These are phyloP conservation scores for Taiozyma sp. DNA, from an alignment of 1,139 yeast genomes.

Conservation along the genomic window DNA sequence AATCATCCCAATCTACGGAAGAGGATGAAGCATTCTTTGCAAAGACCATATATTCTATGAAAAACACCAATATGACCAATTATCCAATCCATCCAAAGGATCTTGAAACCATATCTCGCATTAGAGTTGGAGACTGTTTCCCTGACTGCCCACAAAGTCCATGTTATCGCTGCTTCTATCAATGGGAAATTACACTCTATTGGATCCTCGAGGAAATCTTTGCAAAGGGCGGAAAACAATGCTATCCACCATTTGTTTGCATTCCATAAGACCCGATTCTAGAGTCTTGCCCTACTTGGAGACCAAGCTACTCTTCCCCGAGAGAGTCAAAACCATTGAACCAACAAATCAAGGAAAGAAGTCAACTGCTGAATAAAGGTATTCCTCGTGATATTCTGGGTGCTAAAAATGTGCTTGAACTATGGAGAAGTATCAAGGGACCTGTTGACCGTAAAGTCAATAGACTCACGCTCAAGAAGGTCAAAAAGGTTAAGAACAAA, in stretches of 20 bases:
- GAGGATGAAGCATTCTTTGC: neutral
- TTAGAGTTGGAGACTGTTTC: neutral
- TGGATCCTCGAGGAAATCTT: neutral
- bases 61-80: neutral
- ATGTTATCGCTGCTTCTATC: neutral
- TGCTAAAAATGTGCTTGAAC: neutral
- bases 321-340: neutral
- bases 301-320: neutral
- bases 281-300: neutral
- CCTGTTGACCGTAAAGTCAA: neutral
- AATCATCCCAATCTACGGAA: neutral
- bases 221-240: neutral
- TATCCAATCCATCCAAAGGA: neutral
- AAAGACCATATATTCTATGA: neutral
- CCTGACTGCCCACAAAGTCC: neutral
- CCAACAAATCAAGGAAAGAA: neutral
- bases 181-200: neutral
- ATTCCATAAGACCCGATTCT: neutral
- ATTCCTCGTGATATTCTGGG: neutral
- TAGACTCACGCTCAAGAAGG: neutral
- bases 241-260: neutral
- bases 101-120: neutral
- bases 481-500: too few species aligned
- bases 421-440: neutral
- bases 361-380: neutral